Conservation (phyloP, 805 yeast species). For the Starmerella tilneyi region DNA sequence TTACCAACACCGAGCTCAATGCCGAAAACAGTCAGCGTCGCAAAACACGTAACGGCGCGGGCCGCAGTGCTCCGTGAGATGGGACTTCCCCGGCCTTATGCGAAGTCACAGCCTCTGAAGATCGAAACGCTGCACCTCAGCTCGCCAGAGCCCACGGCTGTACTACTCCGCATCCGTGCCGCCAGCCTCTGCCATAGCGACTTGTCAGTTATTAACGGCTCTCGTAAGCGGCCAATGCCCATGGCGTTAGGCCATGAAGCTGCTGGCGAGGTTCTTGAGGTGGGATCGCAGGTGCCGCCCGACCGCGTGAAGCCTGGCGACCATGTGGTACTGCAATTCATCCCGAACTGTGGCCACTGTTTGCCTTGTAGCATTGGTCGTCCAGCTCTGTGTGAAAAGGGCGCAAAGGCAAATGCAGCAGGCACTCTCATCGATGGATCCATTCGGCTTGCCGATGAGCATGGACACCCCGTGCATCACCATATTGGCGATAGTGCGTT, state of each 20-base stretch:
- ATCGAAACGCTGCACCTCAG: constrained; percentile 81
- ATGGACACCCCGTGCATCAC: constrained; percentile 72
- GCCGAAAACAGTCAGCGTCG: background rate
- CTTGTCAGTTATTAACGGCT: constrained; percentile 89
- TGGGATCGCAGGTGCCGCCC: constrained; percentile 76
- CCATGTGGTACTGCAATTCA: constrained; percentile 84
- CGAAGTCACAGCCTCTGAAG: constrained; percentile 42
- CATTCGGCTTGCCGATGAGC: constrained; percentile 55
- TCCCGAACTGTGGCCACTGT: constrained; percentile 93
- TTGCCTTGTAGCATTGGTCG: constrained; percentile 89
- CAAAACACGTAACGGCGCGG: constrained; percentile 1
- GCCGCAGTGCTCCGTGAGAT: constrained; percentile 20
- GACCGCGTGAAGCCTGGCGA: constrained; percentile 84
- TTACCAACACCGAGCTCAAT: too few species aligned
- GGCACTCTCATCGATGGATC: constrained; percentile 99
- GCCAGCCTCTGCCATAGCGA: constrained; percentile 98
- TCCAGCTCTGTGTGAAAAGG: constrained; percentile 90
- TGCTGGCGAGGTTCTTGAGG: constrained; percentile 88
- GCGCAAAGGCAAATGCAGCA: constrained; percentile 93
- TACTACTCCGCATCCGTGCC: constrained; percentile 72
- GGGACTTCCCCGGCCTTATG: constrained; percentile 21
- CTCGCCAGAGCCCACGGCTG: constrained; percentile 94
- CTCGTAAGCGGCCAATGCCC: constrained; percentile 93
- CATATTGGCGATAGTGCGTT: constrained; percentile 98
- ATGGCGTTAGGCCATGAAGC: constrained; percentile 94